phyloP scores from a whole-genome alignment of 1,284 basidiomycete genomes.

The Ustilago crameri region DNA sequence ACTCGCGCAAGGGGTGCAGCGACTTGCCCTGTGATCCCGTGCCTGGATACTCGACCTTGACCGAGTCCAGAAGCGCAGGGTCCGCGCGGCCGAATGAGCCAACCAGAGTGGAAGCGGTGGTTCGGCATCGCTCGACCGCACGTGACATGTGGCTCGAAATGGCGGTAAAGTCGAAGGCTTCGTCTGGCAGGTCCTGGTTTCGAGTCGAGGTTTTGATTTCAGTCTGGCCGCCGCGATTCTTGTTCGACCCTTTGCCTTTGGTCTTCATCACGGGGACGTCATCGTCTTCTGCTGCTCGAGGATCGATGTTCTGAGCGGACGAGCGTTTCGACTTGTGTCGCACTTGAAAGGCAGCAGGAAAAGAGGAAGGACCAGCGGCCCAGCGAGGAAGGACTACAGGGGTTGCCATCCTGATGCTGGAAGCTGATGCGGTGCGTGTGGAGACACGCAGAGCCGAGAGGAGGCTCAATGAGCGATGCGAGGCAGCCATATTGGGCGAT shows the following conservation, averaged over 20 bases:
- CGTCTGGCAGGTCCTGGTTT: slow-evolving; percentile 53
- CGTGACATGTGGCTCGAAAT: slow-evolving; percentile 51
- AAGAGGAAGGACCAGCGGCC: neutral
- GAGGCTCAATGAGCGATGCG: slow-evolving; percentile 10
- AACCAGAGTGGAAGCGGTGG: slow-evolving; percentile 48
- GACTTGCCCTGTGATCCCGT: slow-evolving; percentile 18
- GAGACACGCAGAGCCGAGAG: slow-evolving; percentile 15
- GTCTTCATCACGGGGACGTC: slow-evolving; percentile 63
- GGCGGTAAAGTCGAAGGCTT: slow-evolving; percentile 51
- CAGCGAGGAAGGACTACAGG: slow-evolving; percentile 8
- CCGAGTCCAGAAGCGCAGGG: slow-evolving; percentile 54
- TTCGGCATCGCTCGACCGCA: slow-evolving; percentile 47
- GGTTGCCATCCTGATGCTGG: slow-evolving; percentile 11
- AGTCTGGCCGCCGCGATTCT: slow-evolving; percentile 20
- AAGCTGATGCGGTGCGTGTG: slow-evolving; percentile 7
- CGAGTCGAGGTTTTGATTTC: slow-evolving; percentile 45
- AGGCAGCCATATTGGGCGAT: slow-evolving; percentile 3
- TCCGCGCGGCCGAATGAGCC: slow-evolving; percentile 56
- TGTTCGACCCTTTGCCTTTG: slow-evolving; percentile 57
- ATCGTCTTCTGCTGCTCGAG: slow-evolving; percentile 34
- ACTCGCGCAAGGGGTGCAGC: slow-evolving; percentile 56
- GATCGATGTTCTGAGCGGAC: slow-evolving; percentile 44
- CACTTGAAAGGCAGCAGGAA: slow-evolving; percentile 5
- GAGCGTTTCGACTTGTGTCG: slow-evolving; percentile 47
- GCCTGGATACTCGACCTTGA: slow-evolving; percentile 48